Evolutionary conservation across 306 rosid genomes (phyloP).

Genomic region (Vigna trinervia): DNA sequence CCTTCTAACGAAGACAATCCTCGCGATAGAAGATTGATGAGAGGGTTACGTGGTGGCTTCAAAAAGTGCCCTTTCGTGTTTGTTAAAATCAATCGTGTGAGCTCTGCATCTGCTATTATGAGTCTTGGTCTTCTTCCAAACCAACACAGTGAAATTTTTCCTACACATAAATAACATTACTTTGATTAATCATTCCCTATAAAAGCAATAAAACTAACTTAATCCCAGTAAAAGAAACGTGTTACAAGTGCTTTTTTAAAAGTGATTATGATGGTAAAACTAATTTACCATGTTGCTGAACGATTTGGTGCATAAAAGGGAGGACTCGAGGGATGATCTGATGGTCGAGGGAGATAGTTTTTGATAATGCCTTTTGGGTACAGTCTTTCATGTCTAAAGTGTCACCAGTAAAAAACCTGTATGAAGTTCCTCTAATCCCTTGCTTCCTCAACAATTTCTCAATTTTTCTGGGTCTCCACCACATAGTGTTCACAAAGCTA

Average conservation of each 20-base stretch:
- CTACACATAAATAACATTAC: background rate
- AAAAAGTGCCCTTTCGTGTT: background rate
- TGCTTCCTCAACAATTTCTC: background rate
- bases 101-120: constrained; percentile 11
- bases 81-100: background rate
- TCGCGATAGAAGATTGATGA: background rate
- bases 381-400: background rate
- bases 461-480: constrained; percentile 1
- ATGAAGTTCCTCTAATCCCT: constrained; percentile 13
- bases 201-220: too few relatives aligned
- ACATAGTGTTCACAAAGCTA: background rate
- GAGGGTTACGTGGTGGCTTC: background rate
- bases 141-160: background rate
- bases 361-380: background rate
- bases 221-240: too few relatives aligned
- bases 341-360: background rate
- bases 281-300: constrained; percentile 9
- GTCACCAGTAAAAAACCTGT: background rate
- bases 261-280: background rate
- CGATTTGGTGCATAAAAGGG: background rate
- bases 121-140: constrained; percentile 7
- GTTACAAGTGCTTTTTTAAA: too few relatives aligned
- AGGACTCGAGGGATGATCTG: background rate
- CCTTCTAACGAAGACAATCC: background rate
- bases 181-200: background rate